Conservation (phyloP, 2,329 filamentous ascomycete genomes). For the Colletotrichum sp. region DNA sequence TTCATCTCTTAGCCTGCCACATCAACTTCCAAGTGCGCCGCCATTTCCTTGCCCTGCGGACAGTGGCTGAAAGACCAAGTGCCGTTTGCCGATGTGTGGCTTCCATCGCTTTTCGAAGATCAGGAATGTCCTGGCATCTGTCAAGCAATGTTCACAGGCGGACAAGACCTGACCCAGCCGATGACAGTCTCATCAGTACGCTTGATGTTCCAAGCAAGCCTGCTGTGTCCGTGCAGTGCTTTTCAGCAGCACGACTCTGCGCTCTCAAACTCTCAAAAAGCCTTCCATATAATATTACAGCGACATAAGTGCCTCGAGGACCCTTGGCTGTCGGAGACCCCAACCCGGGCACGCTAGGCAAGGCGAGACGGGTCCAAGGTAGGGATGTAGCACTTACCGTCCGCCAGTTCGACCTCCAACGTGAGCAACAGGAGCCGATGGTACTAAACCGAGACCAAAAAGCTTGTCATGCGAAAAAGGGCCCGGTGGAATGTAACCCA, state of each 20-base stretch:
- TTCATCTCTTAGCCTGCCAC: neutral
- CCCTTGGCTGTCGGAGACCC: neutral
- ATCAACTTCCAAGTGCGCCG: neutral
- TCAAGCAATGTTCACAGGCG: neutral
- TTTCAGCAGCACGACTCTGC: neutral
- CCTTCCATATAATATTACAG: neutral
- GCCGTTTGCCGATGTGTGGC: neutral
- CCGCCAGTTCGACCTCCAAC: neutral
- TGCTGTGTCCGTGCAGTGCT: neutral
- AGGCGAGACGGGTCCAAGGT: neutral
- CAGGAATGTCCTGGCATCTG: neutral
- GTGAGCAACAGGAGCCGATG: neutral
- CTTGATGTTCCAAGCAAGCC: neutral
- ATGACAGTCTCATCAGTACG: neutral
- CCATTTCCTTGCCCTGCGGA: neutral
- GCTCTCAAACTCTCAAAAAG: neutral
- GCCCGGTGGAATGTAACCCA: neutral
- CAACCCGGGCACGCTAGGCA: neutral
- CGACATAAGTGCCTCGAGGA: neutral
- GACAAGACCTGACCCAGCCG: neutral
- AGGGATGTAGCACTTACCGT: neutral
- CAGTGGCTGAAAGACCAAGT: neutral
- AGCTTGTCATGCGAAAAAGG: neutral
- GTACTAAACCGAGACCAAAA: neutral
- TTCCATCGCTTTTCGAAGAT: neutral